These are phyloP conservation scores for Sabuloglossum arenarium DNA, from an alignment of 495 filamentous ascomycete species.

Conservation along the genomic window DNA sequence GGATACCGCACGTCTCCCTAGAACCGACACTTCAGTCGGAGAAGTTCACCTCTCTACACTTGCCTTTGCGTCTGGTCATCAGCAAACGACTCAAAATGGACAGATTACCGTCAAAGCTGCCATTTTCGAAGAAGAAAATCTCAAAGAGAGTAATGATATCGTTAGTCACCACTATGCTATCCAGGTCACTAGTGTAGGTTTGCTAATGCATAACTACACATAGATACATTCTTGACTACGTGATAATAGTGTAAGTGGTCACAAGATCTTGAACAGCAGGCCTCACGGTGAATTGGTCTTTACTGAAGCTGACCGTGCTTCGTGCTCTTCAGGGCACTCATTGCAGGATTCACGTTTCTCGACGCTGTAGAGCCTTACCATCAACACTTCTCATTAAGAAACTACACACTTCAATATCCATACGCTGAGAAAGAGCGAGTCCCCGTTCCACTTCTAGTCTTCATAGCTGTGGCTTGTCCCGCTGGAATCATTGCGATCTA, in stretches of 20 bases:
- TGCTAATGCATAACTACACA: slow-evolving; percentile 1
- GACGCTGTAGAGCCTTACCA: slow-evolving; percentile 34
- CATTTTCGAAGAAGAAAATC: slow-evolving; percentile 30
- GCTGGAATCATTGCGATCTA: slow-evolving; percentile 46
- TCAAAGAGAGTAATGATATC: slow-evolving; percentile 30
- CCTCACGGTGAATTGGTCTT: slow-evolving; percentile 17
- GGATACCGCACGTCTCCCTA: no score
- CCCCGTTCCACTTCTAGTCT: slow-evolving; percentile 31
- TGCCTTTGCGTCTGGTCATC: not conserved
- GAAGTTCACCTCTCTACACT: not conserved
- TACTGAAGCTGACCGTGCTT: slow-evolving; percentile 18
- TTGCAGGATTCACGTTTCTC: slow-evolving; percentile 30
- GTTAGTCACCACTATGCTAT: slow-evolving; percentile 20
- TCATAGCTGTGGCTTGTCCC: slow-evolving; percentile 36
- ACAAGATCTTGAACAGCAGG: not conserved
- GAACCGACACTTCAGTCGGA: no score
- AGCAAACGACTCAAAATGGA: not conserved
- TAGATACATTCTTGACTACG: slow-evolving; percentile 50
- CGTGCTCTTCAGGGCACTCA: slow-evolving; percentile 22
- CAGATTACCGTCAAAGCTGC: slow-evolving; percentile 21
- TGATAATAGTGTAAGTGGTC: slow-evolving; percentile 36
- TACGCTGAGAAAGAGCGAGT: slow-evolving; percentile 57
- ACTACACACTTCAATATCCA: slow-evolving; percentile 47
- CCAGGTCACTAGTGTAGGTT: not conserved
- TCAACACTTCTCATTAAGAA: slow-evolving; percentile 36